A percentile compares a stretch with the other conserved stretches of the same genome.
Conservation (phyloP, 495 filamentous ascomycete species). For the Hypoxylon crocopeplum region DNA sequence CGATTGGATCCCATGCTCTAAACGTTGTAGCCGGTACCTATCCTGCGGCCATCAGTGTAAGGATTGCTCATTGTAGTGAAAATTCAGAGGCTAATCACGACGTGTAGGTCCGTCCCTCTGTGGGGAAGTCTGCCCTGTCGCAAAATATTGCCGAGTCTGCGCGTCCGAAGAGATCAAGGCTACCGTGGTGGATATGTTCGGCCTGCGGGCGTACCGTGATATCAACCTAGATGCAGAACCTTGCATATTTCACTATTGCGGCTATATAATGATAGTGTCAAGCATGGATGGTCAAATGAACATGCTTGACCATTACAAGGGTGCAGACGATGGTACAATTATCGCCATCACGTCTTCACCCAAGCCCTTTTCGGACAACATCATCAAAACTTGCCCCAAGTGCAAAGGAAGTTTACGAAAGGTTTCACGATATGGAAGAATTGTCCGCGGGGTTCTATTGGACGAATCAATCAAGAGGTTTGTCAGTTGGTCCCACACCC, state of each 20-base stretch:
- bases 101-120: conserved; percentile 66
- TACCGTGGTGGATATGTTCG: conserved; percentile 61
- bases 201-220: conserved; percentile 57
- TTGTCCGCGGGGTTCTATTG: conserved; percentile 65
- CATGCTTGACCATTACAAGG: conserved; percentile 64
- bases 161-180: conserved; percentile 49
- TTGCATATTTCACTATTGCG: conserved; percentile 68
- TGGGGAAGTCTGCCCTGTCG: conserved; percentile 67
- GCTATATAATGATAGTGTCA: conserved; percentile 67
- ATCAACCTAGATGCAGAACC: conserved; percentile 65
- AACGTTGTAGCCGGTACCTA: conserved; percentile 59
- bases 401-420: conserved; percentile 67
- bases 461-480: conserved; percentile 73
- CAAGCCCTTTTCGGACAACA: conserved; percentile 55
- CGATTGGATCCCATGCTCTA: conserved; percentile 67
- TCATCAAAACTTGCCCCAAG: conserved; percentile 63
- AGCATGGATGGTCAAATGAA: conserved; percentile 66
- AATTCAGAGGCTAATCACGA: not conserved
- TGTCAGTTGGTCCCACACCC: conserved; percentile 48
- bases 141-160: conserved; percentile 65
- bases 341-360: conserved; percentile 24
- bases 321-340: conserved; percentile 39
- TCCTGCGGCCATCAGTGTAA: conserved; percentile 62
- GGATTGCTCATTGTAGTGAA: not conserved
- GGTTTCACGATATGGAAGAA: conserved; percentile 68